These are phyloP conservation scores for Beta lomatogona DNA, from an alignment of 179 eudicot species.

Conservation along the genomic window DNA sequence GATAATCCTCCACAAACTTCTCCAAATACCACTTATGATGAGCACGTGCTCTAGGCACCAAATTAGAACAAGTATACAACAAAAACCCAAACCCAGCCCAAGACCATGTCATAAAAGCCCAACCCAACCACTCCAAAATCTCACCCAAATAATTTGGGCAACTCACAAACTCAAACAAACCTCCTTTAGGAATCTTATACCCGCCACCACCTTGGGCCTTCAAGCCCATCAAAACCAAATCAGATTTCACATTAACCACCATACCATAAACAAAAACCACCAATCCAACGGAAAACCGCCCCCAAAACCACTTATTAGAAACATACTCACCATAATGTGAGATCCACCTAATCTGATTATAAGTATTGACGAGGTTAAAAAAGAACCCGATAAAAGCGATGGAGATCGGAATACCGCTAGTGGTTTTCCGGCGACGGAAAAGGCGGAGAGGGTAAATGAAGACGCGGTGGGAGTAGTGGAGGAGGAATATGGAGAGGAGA, in stretches of 20 bases:
- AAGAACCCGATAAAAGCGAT: constrained; percentile 54
- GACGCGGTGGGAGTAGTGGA: constrained; percentile 80
- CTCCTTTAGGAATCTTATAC: constrained; percentile 65
- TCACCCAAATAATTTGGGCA: constrained; percentile 86
- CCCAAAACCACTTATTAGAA: constrained; percentile 55
- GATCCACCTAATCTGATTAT: constrained; percentile 65
- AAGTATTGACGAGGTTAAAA: constrained; percentile 61
- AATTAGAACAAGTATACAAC: constrained; percentile 60
- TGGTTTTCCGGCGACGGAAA: constrained; percentile 19
- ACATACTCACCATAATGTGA: constrained; percentile 50
- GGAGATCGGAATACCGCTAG: constrained; percentile 47
- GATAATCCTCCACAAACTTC: constrained; percentile 84
- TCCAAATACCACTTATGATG: constrained; percentile 75
- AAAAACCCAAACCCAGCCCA: constrained; percentile 83
- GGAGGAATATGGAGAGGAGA: constrained; percentile 59
- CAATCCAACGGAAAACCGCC: constrained; percentile 52
- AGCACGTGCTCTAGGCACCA: constrained; percentile 68
- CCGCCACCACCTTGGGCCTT: constrained; percentile 58
- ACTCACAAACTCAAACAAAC: constrained; percentile 68
- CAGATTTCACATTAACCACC: constrained; percentile 60
- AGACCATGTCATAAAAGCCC: constrained; percentile 74
- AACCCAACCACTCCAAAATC: constrained; percentile 83
- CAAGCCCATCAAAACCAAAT: constrained; percentile 50
- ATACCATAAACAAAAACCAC: constrained; percentile 55
- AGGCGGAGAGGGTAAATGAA: constrained; percentile 69